A percentile compares a stretch with the other conserved stretches of the same genome.
Evolutionary conservation across 257 asterid species (phyloP).

Genomic region (Penstemon newberryi): DNA sequence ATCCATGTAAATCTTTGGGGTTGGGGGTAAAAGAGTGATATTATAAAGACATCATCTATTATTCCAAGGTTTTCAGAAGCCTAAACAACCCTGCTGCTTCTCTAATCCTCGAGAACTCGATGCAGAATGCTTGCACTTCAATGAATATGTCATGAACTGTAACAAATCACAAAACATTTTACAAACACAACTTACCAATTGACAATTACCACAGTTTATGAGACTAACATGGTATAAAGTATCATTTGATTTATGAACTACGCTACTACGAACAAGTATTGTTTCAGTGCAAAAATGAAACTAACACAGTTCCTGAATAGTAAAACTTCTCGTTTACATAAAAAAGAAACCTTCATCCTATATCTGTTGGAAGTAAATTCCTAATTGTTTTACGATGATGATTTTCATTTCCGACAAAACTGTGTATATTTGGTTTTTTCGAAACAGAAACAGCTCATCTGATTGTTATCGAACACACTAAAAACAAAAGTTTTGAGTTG

Average conservation of each 20-base stretch:
- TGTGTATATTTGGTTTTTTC: neutral
- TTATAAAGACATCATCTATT: slow-evolving; percentile 11
- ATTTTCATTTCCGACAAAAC: neutral
- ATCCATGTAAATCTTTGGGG: slow-evolving; percentile 8
- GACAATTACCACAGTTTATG: neutral
- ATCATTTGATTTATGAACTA: neutral
- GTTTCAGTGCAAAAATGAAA: too few relatives aligned
- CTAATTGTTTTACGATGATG: neutral
- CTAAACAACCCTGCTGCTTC: slow-evolving; percentile 93
- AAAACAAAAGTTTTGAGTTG: slow-evolving; percentile 14
- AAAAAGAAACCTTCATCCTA: neutral
- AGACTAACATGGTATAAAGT: neutral
- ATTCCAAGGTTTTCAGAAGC: slow-evolving; percentile 84
- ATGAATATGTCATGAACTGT: slow-evolving; percentile 93
- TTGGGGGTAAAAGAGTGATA: neutral
- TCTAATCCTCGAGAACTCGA: slow-evolving; percentile 91
- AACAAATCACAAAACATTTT: slow-evolving; percentile 23
- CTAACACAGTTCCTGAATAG: too few relatives aligned
- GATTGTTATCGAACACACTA: neutral
- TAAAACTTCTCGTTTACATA: neutral
- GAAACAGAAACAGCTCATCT: slow-evolving; percentile 4
- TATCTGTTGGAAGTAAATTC: neutral
- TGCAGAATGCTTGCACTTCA: slow-evolving; percentile 97
- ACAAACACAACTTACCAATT: neutral
- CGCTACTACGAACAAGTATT: too few relatives aligned